Evolutionary conservation across 768 basidiomycete species (phyloP), one percentile per base, ranked within the genome.

Genomic region (Rhodocollybia butyracea): DNA sequence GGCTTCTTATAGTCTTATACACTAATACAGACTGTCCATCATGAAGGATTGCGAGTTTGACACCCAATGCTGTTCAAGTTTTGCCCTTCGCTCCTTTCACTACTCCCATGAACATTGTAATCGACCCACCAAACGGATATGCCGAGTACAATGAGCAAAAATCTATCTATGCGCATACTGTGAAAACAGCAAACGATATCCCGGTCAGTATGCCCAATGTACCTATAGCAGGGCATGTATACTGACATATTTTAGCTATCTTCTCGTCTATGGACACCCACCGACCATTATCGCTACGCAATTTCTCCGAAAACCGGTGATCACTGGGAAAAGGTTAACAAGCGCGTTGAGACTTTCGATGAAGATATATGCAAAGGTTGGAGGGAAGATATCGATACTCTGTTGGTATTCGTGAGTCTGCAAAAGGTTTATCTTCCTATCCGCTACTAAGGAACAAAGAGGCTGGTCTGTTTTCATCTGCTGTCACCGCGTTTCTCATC

Each of bases 361-460:
- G 63, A 65, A 19, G 66, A 66, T 19, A 62, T 66, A 60, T 68
- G 67, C 21, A 62, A 66, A 17, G 66, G 62, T 3, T 68, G 67
- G 67, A 67, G 66, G 32, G 67, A 70, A 22, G 68, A 70, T 53
- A 64, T 70, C 0, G 67, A 70, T 32, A 67, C 67, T 31, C 57
- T 70, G 1, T 57, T 70, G 27, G 67, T 70, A 7, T 68, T 70
- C 36, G 68, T 69, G 30, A 27, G 64, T 64, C 0, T 38, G 12
- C 5, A 6, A 21, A 13, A 31, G 10, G 30, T 50, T 50, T 34
- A 5, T 50, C 15, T 6, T 24, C 5, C 21, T 5, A 8, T 5
- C 47, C n/a, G 47, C 27, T 31, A 10, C 12, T 3, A 30, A 36
- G 13, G 26, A 5, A 31, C 12, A 24, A 15, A 26, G 21, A 64